Base-by-base conservation (phyloP, 441 rosid species). In the Erodium trifolium region DNA sequence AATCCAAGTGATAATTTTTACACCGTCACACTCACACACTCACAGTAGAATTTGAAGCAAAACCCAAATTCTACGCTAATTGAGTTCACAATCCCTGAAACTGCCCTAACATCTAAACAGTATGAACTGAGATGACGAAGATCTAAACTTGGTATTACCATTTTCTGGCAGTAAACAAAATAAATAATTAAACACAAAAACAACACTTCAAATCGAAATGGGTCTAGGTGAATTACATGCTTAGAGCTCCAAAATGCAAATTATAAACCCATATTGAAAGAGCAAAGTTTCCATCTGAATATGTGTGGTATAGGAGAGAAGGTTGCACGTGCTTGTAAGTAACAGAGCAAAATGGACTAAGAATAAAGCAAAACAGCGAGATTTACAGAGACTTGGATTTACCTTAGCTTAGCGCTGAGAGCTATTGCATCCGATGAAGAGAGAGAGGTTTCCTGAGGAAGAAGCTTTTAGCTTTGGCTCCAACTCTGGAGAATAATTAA, bases 341-440 rank as follows among this genome's bases (percentile, higher is more conserved):
- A 55, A 55, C 9, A 16, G 27, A 5, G 27, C 7, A 55, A 55
- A 55, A 55, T 17, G 62, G 62, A n/a, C 62, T 16, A 18, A 18
- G 1, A 55, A 55, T 17, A 55, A 55, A 55, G 17, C 62, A 55
- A 55, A 55, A 14, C 18, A 5, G 18, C 14, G 62, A 55, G 60
- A 53, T 53, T 53, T 4, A 14, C 19, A 55, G 62, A 55, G 62
- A 55, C 18, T 55, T 17, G 7, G 62, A 55, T 55, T 55, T 14
- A 55, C 62, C 62, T 55, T 6, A 53, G 60, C 59, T 51, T n/a
- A 53, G 60, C 60, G 4, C 60, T 17, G 60, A 53, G 19, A 53
- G 60, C 62, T 55, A 14, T 16, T 55, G 60, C 60, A 16, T n/a
- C 60, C 60, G 19, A 53, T 7, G 60, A 53, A 39, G 45, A 39